Evolutionary conservation across 805 yeast genomes (phyloP), one percentile per base, ranked within the genome.

Genomic region (Lipomyces orientalis): DNA sequence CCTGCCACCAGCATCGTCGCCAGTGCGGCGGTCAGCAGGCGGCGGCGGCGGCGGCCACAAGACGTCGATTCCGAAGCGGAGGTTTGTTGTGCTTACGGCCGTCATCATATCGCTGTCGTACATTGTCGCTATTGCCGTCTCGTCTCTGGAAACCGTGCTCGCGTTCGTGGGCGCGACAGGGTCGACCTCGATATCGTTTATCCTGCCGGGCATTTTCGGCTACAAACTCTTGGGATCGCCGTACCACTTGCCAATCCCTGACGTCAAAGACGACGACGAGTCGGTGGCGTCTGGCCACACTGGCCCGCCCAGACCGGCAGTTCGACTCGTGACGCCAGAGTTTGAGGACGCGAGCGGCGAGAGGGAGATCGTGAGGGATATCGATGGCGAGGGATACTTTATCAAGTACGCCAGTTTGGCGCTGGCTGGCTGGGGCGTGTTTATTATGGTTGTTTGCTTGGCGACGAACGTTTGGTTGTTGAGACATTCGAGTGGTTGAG

Each of bases 151-250:
- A 34, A 85, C 88, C 58, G 93, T 93, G 14, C 80, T 93, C 72
- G 93, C 97, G 1, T 81, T 93, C 71, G 97, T 93, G 3, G 98
- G 98, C 1, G 90, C 97, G 0, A 92, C 97, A 0, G 97, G 97
- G 0, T 91, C 97, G 0, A 93, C 97, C 0, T 86, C 97, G 4
- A 92, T 93, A 61, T 92, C 97, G 12, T 93, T 93, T 76, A 92
- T 91, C 35, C 82, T 93, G 58, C 98, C 98, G 0, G 97, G 97
- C 0, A 80, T 91, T 29, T 91, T 93, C 76, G 97, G 94, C 2
- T 91, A 85, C 79, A 87, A 85, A 73, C 81, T 93, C 67, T 84
- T 90, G 63, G 89, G 87, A 14, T 62, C n/a, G 61, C 73, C 64
- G 22, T 58, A 68, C 54, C 65, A 66, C 31, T 57, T 67, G 9